Evolutionary conservation across 108 stramenopile species (phyloP), one percentile per base, ranked within the genome.

Genomic region (Hondaea fermentalgiana): DNA sequence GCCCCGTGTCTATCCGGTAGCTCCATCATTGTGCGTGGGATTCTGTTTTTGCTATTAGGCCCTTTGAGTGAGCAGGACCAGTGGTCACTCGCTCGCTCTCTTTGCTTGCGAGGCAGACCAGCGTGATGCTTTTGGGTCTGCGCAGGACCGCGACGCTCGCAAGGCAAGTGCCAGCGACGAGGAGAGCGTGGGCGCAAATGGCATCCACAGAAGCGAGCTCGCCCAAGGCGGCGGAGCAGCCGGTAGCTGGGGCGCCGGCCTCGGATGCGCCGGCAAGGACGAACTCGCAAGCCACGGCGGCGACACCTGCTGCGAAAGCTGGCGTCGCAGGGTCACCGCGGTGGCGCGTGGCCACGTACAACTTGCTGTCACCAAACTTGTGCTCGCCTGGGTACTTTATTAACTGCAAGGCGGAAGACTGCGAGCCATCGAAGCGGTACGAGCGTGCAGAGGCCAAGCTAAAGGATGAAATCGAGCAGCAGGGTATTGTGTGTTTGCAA

Each of bases 401-500:
- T 0, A 35, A 58, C 23, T 88, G 91, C 87, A 43, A 72, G 35
- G 5, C 89, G 5, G 83, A 87, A 58, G n/a, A 87, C 43, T 87
- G 89, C 58, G 87, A 43, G 53, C 88, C 91, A 16, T n/a, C 71
- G 53, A 44, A 4, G 4, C 91, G 91, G 45, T 51, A 47, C 23
- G 28, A 87, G 64, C 58, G 57, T 16, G 12, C 91, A 28, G 23
- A 44, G 60, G 21, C 8, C 45, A 90, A 90, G 88, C 89, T 92
- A 4, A 29, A 72, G 5, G 53, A n/a, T 3, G 92, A 92, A 19
- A 44, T 47, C 21, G 72, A 12, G n/a, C 17, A 23, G n/a, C n/a
- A 60, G 19, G 60, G 89, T 43, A 91, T 94, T 87, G 72, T 94
- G 19, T 92, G 92, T 60, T 87, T 94, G 51, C 93, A 94, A 58